These are phyloP conservation scores for Periconia sp. DNA, from an alignment of 2,329 filamentous ascomycete genomes.

Conservation along the genomic window DNA sequence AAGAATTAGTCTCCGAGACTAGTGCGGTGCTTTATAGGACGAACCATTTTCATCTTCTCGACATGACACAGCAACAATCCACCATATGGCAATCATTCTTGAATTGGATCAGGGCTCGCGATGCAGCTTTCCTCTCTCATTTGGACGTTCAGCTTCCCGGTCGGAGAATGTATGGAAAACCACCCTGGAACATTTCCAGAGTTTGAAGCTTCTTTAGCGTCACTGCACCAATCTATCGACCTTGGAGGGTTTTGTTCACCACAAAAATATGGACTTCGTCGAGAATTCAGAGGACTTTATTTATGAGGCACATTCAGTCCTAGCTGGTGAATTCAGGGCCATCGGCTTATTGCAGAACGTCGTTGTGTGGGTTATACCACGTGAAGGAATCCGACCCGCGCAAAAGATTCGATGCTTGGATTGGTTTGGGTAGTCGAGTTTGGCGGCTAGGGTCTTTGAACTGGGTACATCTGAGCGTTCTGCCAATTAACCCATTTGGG, in stretches of 20 bases:
- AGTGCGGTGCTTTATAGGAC: slow-evolving; percentile 12
- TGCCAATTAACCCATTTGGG: too few relatives aligned
- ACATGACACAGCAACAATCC: slow-evolving; percentile 12
- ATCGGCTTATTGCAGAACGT: slow-evolving; percentile 9
- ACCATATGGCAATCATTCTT: slow-evolving; percentile 13
- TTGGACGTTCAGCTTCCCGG: slow-evolving; percentile 16
- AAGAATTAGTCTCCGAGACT: slow-evolving; percentile 9
- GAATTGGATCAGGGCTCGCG: slow-evolving; percentile 10
- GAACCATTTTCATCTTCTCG: slow-evolving; percentile 15
- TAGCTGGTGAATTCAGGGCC: slow-evolving; percentile 8
- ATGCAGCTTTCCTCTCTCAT: slow-evolving; percentile 12
- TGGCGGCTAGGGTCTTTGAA: neutral
- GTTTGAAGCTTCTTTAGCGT: slow-evolving; percentile 9
- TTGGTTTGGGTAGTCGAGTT: slow-evolving; percentile 5
- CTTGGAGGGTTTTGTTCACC: slow-evolving; percentile 12
- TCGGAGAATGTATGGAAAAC: slow-evolving; percentile 6
- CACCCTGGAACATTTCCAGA: slow-evolving; percentile 6
- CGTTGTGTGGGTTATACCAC: slow-evolving; percentile 5
- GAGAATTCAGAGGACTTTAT: slow-evolving; percentile 11
- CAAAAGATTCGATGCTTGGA: slow-evolving; percentile 4
- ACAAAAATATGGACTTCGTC: slow-evolving; percentile 14
- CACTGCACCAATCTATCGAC: slow-evolving; percentile 14
- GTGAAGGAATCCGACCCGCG: slow-evolving; percentile 3
- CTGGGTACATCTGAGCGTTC: too few relatives aligned
- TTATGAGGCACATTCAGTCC: slow-evolving; percentile 7